Evolutionary conservation across 495 filamentous ascomycete genomes (phyloP), one percentile per base, ranked within the genome.

Genomic region (Podospora didyma): DNA sequence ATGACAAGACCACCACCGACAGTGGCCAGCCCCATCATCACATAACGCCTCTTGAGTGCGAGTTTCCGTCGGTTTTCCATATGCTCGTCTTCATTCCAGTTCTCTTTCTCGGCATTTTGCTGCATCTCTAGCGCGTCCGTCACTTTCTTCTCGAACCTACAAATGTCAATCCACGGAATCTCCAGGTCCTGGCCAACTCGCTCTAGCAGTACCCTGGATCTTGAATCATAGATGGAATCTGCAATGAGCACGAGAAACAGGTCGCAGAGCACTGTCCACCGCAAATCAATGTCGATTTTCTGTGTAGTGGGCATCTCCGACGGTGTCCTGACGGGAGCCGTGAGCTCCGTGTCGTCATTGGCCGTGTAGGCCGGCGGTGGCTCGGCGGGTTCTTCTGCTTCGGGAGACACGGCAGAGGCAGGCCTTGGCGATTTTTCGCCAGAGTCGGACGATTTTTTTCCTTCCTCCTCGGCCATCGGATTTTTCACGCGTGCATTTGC

Each of bases 61-160:
- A 81, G 73, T 69, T 97, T 96, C 47, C 86, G 82, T 49, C 94
- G 82, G 53, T 81, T 86, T 66, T 93, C 92, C 82, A 97, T 93
- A 66, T 97, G 92, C 46, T 95, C 92, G 16, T 90, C 84, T 72
- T 97, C 94, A 62, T 96, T 91, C 94, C 94, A 99, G 58, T 90
- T 96, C 71, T 99, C 95, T 67, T 93, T 95, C 26, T 90, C 85
- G 9, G 90, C 86, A 39, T 86, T 83, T 61, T 96, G 88, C 75
- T 99, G 94, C 89, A 99, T 96, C 70, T 97, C 94, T 20, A 99
- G 77, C 12, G 95, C 90, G 70, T 99, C 94, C 16, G 93, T 96
- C 17, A 97, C 92, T 26, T 92, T 89, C 74, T 97, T 97, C 72
- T 99, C 94, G 64, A 99, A 99, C 31, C 89, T 83, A 69, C 90